Evolutionary conservation across 129 eudicot species (phyloP), one percentile per base, ranked within the genome.

Genomic region (Dittrichia graveolens): DNA sequence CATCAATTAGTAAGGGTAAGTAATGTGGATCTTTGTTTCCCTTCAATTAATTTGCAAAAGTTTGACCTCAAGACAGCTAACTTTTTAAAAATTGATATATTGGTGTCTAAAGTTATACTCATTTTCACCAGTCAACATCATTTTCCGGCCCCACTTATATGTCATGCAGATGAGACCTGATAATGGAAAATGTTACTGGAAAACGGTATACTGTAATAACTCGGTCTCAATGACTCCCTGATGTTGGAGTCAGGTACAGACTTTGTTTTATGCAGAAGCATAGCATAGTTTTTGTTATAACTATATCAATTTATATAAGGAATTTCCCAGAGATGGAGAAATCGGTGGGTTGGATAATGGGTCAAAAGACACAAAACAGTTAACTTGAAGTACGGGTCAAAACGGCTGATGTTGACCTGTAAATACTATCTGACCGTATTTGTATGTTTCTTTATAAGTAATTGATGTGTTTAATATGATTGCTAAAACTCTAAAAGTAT

Each of bases 1-100:
- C 87, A 90, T 59, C 98, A 93, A 69, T 83, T 93, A 64, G 92
- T 79, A 47, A 82, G 95, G 95, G 98, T 93, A 84, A 83, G 90
- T 13, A n/a, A 57, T 10, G 19, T 41, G 31, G 40, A 78, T 49
- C 47, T 68, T n/a, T n/a, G n/a, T n/a, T n/a, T 60, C 14, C 47
- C 3, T 45, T 75, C 16, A 45, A 35, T 44, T 39, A 43, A 39
- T 54, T 65, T 55, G 67, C 79, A 75, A 34, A 55, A 60, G 15
- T 58, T 71, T 72, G 52, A 61, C 18, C 56, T 50, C 37, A 40
- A 24, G 5, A 10, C 11, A 42, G 55, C 12, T 15, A 37, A 50
- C 4, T 38, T 24, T 37, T 5, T 31, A 37, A 61, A 19, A 12
- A 16, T 24, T 61, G 15, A 2, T 16, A 63, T 45, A 12, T 24